Base-by-base conservation (phyloP, 2,329 filamentous ascomycete species). In the Ceratocystis ficicola region DNA sequence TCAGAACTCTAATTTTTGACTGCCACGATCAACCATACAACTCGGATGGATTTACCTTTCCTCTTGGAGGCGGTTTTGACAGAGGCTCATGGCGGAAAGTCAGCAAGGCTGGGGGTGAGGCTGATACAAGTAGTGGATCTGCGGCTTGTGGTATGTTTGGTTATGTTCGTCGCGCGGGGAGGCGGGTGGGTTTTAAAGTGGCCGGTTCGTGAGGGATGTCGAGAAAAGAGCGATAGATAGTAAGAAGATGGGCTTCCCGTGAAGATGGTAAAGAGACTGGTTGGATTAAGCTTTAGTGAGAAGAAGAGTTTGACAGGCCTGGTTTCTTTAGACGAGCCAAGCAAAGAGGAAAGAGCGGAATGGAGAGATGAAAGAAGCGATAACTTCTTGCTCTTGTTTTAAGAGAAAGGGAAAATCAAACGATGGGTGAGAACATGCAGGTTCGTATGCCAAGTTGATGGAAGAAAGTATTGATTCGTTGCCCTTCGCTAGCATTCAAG, bases 61-160 rank as follows among this genome's bases (percentile, higher is more conserved):
- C 76, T 95, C 91, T 70, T 90, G 87, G 48, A 96, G 81, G 68
- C 93, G 84, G 74, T 95, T 95, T 73, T 88, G 85, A 74, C 91
- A 96, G 64, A 97, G 83, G 71, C 91, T 88, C 90, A 96, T 96
- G 48, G 8, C n/a, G 28, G 59, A 20, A 4, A 20, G 20, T 57
- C 5, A 28, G 52, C 52, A 17, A 57, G 52, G 52, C 25, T 57
- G 52, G 30, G 48, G 7, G 36, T 41, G 12, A 41, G 36, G 36
- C 36, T 41, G 36, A 41, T 41, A 41, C 3, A 15, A 41, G 36
- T 15, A 41, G 48, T 57, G 52, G 52, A 41, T 57, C 52, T 57
- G 52, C 52, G 52, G 25, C 52, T 57, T 17, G 52, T 4, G 22
- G 25, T 15, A 25, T 55, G 22, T 15, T 30, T 57, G 52, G n/a